Conservation (phyloP, 805 yeast species). For the Yarrowia sp. region DNA sequence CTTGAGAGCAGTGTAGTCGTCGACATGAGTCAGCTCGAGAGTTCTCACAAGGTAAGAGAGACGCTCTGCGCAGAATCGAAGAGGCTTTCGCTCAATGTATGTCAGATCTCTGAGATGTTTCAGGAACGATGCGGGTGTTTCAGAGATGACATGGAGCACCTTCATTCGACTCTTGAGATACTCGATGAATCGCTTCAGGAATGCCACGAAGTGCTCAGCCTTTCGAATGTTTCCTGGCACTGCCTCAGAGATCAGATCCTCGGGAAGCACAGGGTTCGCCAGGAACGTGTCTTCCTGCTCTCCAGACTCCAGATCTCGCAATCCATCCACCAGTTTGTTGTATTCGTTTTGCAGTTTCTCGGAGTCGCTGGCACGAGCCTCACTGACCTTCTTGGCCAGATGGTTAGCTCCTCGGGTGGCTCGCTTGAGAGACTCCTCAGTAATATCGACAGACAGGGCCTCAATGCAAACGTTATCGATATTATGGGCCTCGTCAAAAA, state of each 20-base stretch:
- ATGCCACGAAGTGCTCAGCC: conserved; percentile 95
- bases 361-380: conserved; percentile 78
- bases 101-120: conserved; percentile 92
- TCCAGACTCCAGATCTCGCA: conserved; percentile 74
- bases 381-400: conserved; percentile 76
- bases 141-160: conserved; percentile 95
- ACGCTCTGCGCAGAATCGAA: conserved; percentile 88
- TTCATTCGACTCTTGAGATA: conserved; percentile 96
- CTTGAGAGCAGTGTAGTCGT: conserved; percentile 87
- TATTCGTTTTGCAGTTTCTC: conserved; percentile 85
- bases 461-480: conserved; percentile 98
- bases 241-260: conserved; percentile 84
- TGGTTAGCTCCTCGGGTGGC: conserved; percentile 87
- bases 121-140: conserved; percentile 88
- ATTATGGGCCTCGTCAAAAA: conserved; percentile 98
- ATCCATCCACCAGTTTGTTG: conserved; percentile 83
- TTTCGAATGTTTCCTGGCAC: conserved; percentile 96
- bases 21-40: conserved; percentile 80
- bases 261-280: conserved; percentile 83
- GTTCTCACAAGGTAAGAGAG: conserved; percentile 85
- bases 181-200: conserved; percentile 87
- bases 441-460: conserved; percentile 84
- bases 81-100: conserved; percentile 87
- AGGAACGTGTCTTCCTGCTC: conserved; percentile 65
- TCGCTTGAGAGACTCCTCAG: conserved; percentile 80